Evolutionary conservation across 2,329 filamentous ascomycete species (phyloP).

Genomic region (Aspergillus quadricinctus): DNA sequence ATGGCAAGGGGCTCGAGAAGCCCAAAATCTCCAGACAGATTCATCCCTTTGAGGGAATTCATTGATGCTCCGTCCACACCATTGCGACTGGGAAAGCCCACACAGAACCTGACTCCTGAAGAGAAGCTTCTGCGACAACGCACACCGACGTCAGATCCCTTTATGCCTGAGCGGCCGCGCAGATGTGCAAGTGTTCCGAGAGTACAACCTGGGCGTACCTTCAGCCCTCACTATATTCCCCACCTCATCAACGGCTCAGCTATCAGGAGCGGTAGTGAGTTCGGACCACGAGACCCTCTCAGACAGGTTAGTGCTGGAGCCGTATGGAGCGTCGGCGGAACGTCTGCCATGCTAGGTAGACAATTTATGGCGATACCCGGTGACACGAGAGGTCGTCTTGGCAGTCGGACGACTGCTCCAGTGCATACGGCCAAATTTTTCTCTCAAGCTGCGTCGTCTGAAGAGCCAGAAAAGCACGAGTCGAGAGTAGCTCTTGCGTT

Average conservation of each 20-base stretch:
- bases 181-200: slow-evolving; percentile 13
- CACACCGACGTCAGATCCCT: slow-evolving; percentile 48
- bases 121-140: slow-evolving; percentile 46
- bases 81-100: slow-evolving; percentile 50
- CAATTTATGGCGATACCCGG: slow-evolving; percentile 49
- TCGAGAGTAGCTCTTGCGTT: slow-evolving; percentile 74
- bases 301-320: slow-evolving; percentile 62
- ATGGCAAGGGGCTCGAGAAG: slow-evolving; percentile 12
- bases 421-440: slow-evolving; percentile 56
- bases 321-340: slow-evolving; percentile 74
- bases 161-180: slow-evolving; percentile 41
- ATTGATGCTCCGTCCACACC: slow-evolving; percentile 42
- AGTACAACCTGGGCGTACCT: slow-evolving; percentile 11
- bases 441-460: slow-evolving; percentile 47
- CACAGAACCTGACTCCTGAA: slow-evolving; percentile 41
- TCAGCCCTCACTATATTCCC: slow-evolving; percentile 29
- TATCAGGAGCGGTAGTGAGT: slow-evolving; percentile 5
- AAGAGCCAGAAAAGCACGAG: slow-evolving; percentile 66
- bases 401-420: slow-evolving; percentile 68
- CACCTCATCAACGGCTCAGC: slow-evolving; percentile 28
- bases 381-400: slow-evolving; percentile 61
- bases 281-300: slow-evolving; percentile 15
- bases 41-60: slow-evolving; percentile 49
- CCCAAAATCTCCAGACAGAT: slow-evolving; percentile 51
- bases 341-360: slow-evolving; percentile 51